Percentiles rank a stretch among this genome's conserved stretches.
Conservation (phyloP, 495 filamentous ascomycete genomes). For the Trichoderma asperelloides region DNA sequence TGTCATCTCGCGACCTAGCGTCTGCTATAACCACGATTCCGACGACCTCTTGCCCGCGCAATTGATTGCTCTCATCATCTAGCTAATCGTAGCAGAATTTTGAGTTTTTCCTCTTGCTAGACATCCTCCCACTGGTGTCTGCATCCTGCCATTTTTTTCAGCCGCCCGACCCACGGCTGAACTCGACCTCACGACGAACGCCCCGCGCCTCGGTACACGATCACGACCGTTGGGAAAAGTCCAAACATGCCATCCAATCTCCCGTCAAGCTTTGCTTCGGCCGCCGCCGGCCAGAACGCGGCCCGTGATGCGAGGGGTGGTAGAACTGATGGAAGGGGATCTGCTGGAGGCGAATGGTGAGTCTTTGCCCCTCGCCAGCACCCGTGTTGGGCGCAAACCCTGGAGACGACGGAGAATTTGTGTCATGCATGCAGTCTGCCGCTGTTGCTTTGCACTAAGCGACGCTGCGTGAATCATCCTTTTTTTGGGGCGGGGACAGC, state of each 20-base stretch:
- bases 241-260: constrained; percentile 62
- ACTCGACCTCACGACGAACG: neutral
- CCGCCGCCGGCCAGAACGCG: constrained; percentile 63
- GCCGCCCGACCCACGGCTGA: constrained; percentile 3
- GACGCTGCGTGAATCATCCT: neutral
- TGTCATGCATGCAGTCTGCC: neutral
- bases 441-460: neutral
- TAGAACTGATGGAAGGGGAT: constrained; percentile 37
- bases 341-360: constrained; percentile 29
- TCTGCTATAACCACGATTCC: neutral
- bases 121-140: neutral
- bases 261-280: constrained; percentile 75
- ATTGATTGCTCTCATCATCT: neutral
- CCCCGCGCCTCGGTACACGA: constrained; percentile 7
- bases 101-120: neutral
- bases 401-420: neutral
- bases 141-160: neutral
- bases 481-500: neutral
- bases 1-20: neutral
- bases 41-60: neutral
- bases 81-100: neutral
- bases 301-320: constrained; percentile 42
- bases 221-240: constrained; percentile 2
- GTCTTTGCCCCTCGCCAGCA: constrained; percentile 11
- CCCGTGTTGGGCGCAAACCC: neutral